Evolutionary conservation across 176 grass and related monocot genomes (phyloP).

Genomic region (Paspalum vaginatum): DNA sequence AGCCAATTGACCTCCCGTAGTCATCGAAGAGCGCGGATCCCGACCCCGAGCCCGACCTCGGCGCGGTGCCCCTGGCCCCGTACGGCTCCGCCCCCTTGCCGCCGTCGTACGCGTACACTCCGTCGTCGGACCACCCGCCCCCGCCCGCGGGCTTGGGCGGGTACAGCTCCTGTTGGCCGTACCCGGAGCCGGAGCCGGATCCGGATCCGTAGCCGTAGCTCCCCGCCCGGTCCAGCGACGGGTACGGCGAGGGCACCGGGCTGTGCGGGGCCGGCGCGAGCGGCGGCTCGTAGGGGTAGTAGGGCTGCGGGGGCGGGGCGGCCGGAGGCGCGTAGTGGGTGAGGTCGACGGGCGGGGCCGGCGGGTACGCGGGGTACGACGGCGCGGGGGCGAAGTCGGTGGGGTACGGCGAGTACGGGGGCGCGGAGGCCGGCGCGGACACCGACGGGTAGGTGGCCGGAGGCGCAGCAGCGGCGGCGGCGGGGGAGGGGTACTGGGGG

Average conservation of each 20-base stretch:
- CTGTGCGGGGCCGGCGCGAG: slow-evolving; percentile 46
- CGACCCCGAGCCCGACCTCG: slow-evolving; percentile 41
- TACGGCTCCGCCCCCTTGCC: slow-evolving; percentile 70
- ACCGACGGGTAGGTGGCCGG: slow-evolving; percentile 49
- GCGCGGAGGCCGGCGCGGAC: slow-evolving; percentile 67
- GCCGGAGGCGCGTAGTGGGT: slow-evolving; percentile 39
- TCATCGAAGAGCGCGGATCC: slow-evolving; percentile 80
- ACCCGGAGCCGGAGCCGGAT: slow-evolving; percentile 43
- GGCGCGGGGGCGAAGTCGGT: slow-evolving; percentile 40
- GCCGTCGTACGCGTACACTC: slow-evolving; percentile 80
- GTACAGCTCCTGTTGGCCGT: slow-evolving; percentile 57
- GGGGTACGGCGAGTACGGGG: slow-evolving; percentile 74
- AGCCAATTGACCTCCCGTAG: slow-evolving; percentile 86
- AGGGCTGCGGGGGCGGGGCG: slow-evolving; percentile 44
- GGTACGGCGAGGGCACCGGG: slow-evolving; percentile 59
- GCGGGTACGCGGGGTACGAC: slow-evolving; percentile 58
- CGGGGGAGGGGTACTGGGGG: slow-evolving; percentile 47
- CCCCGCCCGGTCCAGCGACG: slow-evolving; percentile 52
- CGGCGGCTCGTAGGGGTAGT: slow-evolving; percentile 54
- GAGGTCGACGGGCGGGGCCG: slow-evolving; percentile 31
- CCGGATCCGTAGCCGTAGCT: slow-evolving; percentile 58
- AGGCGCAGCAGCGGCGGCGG: slow-evolving; percentile 19
- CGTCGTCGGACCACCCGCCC: slow-evolving; percentile 55
- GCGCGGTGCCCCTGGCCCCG: slow-evolving; percentile 69
- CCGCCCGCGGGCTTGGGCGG: slow-evolving; percentile 38